Conservation (phyloP, 1,284 basidiomycete species). For the Fomitopsis pinicola region DNA sequence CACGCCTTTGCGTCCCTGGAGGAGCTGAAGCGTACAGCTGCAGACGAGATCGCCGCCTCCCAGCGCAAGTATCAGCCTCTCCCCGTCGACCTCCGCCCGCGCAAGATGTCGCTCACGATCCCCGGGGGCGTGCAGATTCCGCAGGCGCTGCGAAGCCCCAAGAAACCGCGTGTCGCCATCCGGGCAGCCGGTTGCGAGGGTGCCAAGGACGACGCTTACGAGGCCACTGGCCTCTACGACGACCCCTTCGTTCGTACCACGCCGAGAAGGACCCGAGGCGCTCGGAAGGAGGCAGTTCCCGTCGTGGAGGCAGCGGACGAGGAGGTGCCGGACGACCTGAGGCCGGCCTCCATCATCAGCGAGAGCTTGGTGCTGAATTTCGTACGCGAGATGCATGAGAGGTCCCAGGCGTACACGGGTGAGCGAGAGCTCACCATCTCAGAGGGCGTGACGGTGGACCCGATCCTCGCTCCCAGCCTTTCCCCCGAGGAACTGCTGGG, state of each 20-base stretch:
- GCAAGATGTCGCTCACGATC: neutral
- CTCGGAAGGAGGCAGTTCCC: neutral
- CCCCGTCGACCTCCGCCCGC: neutral
- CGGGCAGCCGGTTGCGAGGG: neutral
- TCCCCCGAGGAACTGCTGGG: neutral
- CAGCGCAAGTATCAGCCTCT: constrained; percentile 20
- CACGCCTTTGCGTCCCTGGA: constrained; percentile 58
- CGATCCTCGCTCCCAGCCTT: neutral
- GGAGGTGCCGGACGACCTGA: neutral
- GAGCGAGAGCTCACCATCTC: neutral
- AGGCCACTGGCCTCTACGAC: neutral
- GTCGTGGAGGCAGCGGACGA: neutral
- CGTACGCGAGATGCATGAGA: neutral
- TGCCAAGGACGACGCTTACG: neutral
- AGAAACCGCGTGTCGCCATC: neutral
- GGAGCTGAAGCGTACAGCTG: constrained; percentile 58
- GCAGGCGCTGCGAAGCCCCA: neutral
- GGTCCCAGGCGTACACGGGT: neutral
- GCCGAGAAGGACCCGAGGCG: neutral
- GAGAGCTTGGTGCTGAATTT: neutral
- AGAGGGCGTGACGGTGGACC: neutral
- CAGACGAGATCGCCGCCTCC: constrained; percentile 48
- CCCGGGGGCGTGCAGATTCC: neutral
- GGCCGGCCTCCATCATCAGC: neutral
- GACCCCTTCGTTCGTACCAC: neutral